Evolutionary conservation across 78 protist genomes (phyloP), one percentile per base, ranked within the genome.

Genomic region (Diacronema lutheri): DNA sequence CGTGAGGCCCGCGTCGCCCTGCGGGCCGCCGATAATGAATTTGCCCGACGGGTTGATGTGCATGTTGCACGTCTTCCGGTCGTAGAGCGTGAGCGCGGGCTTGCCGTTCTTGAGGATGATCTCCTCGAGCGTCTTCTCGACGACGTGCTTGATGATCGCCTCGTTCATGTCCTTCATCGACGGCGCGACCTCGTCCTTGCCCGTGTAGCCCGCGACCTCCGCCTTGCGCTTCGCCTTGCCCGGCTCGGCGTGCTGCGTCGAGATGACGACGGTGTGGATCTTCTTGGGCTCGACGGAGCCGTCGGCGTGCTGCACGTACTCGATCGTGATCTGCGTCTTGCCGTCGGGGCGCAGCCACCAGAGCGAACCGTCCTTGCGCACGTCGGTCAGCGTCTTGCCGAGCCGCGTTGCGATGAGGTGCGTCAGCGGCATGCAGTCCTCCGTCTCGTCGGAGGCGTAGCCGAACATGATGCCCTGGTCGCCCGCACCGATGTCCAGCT

Each of bases 381-480:
- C 89, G 69, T 95, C 98, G 41, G 98, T 90, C 41, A 98, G 90
- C 87, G 86, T 81, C 86, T 62, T 76, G 61, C 92, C 97, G 66
- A 98, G 93, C 77, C 85, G 46, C 61, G 94, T 91, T 65, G 99
- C 94, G 16, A 97, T 95, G 88, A 55, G 38, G 90, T 95, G 97
- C 80, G 99, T 90, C 78, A 98, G 89, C 60, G 99, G 99, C 77
- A 93, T 81, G 25, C 38, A 19, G 84, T 82, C 88, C 76, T 88
- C 92, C 73, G 99, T 96, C 95, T 98, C 99, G 89, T 97, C 97
- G 76, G 98, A 93, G 62, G 99, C 99, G 72, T 98, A 99, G 78
- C 99, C 99, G 88, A 99, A 99, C 99, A 99, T 99, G 94, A 93
- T 86, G n/a, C 99, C 99, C 94, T 99, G 99, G 90, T 99, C 99